These are phyloP conservation scores for Serendipita sp. DNA, from an alignment of 768 basidiomycete species.

Conservation along the genomic window DNA sequence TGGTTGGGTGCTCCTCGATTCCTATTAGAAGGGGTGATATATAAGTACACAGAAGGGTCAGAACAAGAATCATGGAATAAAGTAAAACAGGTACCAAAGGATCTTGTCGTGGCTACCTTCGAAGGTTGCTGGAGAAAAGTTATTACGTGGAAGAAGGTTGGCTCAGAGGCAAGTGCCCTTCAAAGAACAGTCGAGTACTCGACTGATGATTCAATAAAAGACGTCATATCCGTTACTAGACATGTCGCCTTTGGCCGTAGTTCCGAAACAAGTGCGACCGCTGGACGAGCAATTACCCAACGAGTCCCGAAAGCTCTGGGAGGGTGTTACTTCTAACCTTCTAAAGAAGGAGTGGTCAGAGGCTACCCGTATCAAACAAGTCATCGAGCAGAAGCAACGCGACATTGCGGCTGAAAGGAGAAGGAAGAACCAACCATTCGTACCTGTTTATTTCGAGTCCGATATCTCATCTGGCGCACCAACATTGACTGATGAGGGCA, in stretches of 20 bases:
- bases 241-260: constrained; percentile 44
- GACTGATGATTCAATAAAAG: constrained; percentile 15
- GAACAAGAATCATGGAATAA: constrained; percentile 23
- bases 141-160: constrained; percentile 62
- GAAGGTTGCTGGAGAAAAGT: constrained; percentile 80
- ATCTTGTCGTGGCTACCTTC: constrained; percentile 60
- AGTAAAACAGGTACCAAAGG: constrained; percentile 77
- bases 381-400: constrained; percentile 85
- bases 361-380: constrained; percentile 81
- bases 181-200: neutral
- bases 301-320: constrained; percentile 85
- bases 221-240: constrained; percentile 64
- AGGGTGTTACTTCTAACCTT: constrained; percentile 57
- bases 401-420: constrained; percentile 81
- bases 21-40: constrained; percentile 76
- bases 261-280: constrained; percentile 78
- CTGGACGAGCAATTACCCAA: constrained; percentile 58
- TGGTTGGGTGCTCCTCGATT: constrained; percentile 86
- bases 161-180: constrained; percentile 22
- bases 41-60: constrained; percentile 50
- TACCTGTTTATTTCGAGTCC: constrained; percentile 59
- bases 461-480: constrained; percentile 54
- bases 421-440: constrained; percentile 61
- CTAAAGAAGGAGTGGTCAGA: constrained; percentile 76
- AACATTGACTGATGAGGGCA: constrained; percentile 50